phyloP scores from a whole-genome alignment of 441 rosid genomes.

The Omphalea diandra region DNA sequence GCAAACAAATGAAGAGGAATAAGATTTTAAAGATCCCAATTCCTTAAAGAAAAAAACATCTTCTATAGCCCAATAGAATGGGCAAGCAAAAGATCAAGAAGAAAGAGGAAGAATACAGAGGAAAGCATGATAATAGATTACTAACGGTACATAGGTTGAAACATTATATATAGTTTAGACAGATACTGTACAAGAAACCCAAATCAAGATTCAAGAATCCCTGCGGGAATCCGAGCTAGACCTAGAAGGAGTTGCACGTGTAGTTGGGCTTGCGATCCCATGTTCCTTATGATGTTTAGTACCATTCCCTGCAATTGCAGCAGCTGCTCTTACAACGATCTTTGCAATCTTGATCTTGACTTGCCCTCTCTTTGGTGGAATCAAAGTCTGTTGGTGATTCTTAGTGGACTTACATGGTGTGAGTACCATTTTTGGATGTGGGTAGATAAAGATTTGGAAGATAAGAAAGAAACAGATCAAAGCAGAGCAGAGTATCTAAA shows the following conservation, averaged over 20 bases:
- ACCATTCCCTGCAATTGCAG: background rate
- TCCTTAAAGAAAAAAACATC: background rate
- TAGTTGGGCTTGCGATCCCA: slow-evolving; percentile 19
- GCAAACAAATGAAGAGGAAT: too few relatives aligned
- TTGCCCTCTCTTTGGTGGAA: slow-evolving; percentile 7
- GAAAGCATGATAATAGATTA: background rate
- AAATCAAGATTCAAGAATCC: background rate
- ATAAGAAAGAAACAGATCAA: background rate
- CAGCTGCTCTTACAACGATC: slow-evolving; percentile 2
- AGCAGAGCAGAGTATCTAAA: background rate
- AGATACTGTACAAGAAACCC: background rate
- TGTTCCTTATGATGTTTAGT: background rate
- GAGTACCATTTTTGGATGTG: background rate
- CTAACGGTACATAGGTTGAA: background rate
- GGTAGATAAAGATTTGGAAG: background rate
- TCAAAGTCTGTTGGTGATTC: slow-evolving; percentile 4
- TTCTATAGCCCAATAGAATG: background rate
- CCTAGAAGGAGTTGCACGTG: slow-evolving; percentile 18
- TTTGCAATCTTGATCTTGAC: slow-evolving; percentile 23
- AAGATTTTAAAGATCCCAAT: too few relatives aligned
- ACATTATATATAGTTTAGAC: background rate
- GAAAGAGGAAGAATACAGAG: background rate
- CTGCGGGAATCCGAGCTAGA: slow-evolving; percentile 12
- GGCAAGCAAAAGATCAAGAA: background rate
- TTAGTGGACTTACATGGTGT: background rate